Base-by-base conservation (phyloP, 306 rosid species). In the Pterocarpus santalinus region DNA sequence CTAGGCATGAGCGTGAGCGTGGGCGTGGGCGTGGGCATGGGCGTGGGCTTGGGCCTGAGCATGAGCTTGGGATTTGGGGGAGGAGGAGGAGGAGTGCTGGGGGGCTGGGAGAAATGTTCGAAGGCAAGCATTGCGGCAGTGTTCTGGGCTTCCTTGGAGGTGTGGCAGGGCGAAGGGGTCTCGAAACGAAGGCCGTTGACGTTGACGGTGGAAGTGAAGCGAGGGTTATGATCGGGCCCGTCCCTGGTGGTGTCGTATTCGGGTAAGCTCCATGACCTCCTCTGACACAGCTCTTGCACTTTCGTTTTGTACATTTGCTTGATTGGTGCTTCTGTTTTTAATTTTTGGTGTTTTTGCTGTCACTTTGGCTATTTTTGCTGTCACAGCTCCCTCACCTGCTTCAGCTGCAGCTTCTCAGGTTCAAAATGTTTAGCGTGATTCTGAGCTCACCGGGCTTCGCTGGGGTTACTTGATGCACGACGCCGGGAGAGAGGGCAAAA, bases 91-190 rank as follows among this genome's bases (percentile, higher is more conserved):
- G 76, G 43, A 1, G 4, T 34, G 7, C 77, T 38, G 2, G 12
- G 34, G 2, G 81, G 56, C 2, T 35, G 83, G 5, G 87, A 69
- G 58, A 92, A 81, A n/a, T 87, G 90, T 5, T 63, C 58, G 15
- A 87, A 85, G 2, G 98, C 98, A 32, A 85, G 47, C 66, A 80
- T 60, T 7, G 98, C 97, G 1, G 86, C 98, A 4, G 75, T 82
- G 76, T 92, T 90, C 60, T 92, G 94, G 8, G 97, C 84, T 6
- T 63, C 65, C 63, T 88, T 89, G 35, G 86, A 66, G 38, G 78
- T 64, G 17, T 80, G 80, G 36, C 56, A 62, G 1, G 75, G 51
- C 0, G 80, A 2, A 2, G 22, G 34, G 0, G 85, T 32, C 7
- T 30, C 58, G 33, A 89, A 91, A 0, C 74, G 8, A 3, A 44